Evolutionary conservation across 805 yeast genomes (phyloP).

Genomic region (Zygotorulaspora florentina): DNA sequence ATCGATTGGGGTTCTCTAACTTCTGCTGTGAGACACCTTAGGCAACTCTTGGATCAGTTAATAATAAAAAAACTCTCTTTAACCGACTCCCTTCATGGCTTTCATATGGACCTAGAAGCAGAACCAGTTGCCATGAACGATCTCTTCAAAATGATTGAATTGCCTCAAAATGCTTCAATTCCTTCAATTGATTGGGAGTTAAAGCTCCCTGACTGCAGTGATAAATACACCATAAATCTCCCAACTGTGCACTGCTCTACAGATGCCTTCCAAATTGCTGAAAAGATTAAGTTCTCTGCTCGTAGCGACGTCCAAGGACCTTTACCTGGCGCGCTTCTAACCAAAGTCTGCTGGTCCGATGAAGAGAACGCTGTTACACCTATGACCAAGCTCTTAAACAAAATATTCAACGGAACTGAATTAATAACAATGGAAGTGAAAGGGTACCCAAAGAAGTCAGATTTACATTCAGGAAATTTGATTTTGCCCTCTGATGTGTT

Average conservation of each 20-base stretch:
- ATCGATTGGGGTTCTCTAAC: constrained; percentile 16
- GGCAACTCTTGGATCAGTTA: constrained; percentile 19
- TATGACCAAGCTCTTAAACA: constrained; percentile 26
- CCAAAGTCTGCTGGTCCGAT: constrained; percentile 31
- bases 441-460: constrained; percentile 13
- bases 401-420: constrained; percentile 21
- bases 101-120: constrained; percentile 21
- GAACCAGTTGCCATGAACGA: constrained; percentile 23
- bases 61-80: constrained; percentile 25
- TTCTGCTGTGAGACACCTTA: constrained; percentile 9
- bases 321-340: constrained; percentile 25
- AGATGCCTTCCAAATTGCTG: constrained; percentile 9
- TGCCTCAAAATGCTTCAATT: constrained; percentile 17
- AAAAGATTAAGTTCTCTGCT: constrained; percentile 7
- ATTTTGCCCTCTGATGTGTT: constrained; percentile 19
- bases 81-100: constrained; percentile 21
- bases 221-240: constrained; percentile 28
- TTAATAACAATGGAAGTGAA: constrained; percentile 17
- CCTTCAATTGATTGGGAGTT: constrained; percentile 40
- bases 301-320: constrained; percentile 22
- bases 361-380: constrained; percentile 33
- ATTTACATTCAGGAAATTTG: not conserved
- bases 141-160: constrained; percentile 17
- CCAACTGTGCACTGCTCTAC: constrained; percentile 22
- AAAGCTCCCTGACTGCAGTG: constrained; percentile 37